Evolutionary conservation across 768 basidiomycete genomes (phyloP).

Genomic region (Coprinellus micaceus): DNA sequence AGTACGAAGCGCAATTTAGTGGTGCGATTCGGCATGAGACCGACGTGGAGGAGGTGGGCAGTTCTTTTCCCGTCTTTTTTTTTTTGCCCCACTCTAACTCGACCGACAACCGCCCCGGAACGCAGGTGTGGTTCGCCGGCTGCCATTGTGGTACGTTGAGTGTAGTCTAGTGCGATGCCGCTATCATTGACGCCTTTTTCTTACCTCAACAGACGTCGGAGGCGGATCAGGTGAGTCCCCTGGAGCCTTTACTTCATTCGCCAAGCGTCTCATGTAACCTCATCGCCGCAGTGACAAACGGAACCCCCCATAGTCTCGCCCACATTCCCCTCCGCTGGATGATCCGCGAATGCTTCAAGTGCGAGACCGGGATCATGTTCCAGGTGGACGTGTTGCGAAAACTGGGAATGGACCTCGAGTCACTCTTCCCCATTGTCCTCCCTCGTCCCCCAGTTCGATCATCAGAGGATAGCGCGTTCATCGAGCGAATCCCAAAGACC

Average conservation of each 20-base stretch:
- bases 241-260: no score
- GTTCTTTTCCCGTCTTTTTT: no score
- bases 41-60: conserved; percentile 29
- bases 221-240: conserved; percentile 40
- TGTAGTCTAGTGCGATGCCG: neutral
- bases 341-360: conserved; percentile 61
- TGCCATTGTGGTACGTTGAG: conserved; percentile 39
- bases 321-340: conserved; percentile 62
- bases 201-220: conserved; percentile 42
- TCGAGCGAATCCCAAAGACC: conserved; percentile 9
- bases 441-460: conserved; percentile 27
- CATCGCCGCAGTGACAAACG: conserved; percentile 32
- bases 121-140: conserved; percentile 41
- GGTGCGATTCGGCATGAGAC: conserved; percentile 18
- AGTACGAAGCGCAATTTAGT: neutral
- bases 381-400: conserved; percentile 36
- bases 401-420: conserved; percentile 39
- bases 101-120: no score
- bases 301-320: conserved; percentile 37
- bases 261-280: no score
- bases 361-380: conserved; percentile 58
- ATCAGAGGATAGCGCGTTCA: neutral
- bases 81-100: no score
- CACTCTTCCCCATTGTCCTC: conserved; percentile 32
- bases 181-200: neutral